These are phyloP conservation scores for Pseudogymnoascus sp. DNA, from an alignment of 2,329 filamentous ascomycete genomes.

Conservation along the genomic window DNA sequence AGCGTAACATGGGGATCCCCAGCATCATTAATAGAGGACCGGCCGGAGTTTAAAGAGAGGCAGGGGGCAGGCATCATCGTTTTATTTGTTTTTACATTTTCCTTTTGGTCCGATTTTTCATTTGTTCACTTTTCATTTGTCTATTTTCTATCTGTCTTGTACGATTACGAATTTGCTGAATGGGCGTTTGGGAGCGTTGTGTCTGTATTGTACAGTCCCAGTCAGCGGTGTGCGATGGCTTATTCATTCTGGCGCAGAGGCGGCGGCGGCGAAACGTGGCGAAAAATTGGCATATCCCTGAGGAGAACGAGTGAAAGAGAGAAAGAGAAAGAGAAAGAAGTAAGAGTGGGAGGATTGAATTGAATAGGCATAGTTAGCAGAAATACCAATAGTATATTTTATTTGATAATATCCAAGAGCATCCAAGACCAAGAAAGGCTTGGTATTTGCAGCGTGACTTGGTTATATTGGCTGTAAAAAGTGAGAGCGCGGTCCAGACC, in stretches of 20 bases:
- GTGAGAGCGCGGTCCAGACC: background rate
- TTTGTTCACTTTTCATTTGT: background rate
- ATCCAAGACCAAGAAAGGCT: background rate
- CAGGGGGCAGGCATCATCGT: background rate
- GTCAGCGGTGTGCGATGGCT: background rate
- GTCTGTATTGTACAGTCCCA: background rate
- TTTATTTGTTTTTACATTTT: background rate
- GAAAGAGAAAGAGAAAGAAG: background rate
- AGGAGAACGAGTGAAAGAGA: background rate
- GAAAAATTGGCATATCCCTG: background rate
- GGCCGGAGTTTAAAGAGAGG: constrained; percentile 7
- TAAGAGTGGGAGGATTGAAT: background rate
- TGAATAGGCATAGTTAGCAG: background rate
- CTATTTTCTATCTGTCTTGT: background rate
- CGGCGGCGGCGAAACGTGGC: background rate
- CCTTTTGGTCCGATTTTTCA: background rate
- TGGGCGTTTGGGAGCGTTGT: background rate
- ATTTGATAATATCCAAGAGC: constrained; percentile 1
- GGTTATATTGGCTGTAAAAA: background rate
- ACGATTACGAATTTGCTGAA: constrained; percentile 3
- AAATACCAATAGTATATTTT: constrained; percentile 5
- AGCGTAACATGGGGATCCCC: background rate
- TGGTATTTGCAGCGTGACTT: background rate
- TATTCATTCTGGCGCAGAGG: constrained; percentile 3
- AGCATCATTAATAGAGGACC: constrained; percentile 10